Evolutionary conservation across 2,329 filamentous ascomycete genomes (phyloP).

Genomic region (Phialemoniopsis sp.): DNA sequence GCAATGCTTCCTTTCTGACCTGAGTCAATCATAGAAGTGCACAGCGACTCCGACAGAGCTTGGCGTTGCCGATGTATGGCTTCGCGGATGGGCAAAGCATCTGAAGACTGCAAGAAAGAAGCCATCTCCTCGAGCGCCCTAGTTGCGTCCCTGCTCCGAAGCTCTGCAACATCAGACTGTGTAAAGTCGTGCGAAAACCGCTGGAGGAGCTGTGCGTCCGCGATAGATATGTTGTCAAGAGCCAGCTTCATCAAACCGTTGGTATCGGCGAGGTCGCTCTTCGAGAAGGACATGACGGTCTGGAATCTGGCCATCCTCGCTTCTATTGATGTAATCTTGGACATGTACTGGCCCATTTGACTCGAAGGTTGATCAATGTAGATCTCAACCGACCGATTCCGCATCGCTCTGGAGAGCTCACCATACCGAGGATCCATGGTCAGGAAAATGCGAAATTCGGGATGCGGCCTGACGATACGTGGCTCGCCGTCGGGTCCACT

Average conservation of each 20-base stretch:
- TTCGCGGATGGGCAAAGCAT: constrained; percentile 22
- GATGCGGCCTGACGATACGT: constrained; percentile 74
- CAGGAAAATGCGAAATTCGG: constrained; percentile 86
- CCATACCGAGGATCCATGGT: constrained; percentile 91
- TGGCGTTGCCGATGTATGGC: constrained; percentile 25
- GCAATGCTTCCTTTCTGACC: not conserved
- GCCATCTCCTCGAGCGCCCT: constrained; percentile 9
- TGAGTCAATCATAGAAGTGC: not conserved
- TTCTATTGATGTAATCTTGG: constrained; percentile 42
- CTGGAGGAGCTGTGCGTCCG: constrained; percentile 35
- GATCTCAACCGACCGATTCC: constrained; percentile 90
- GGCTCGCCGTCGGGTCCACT: constrained; percentile 78
- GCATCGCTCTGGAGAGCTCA: constrained; percentile 92
- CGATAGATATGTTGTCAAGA: constrained; percentile 42
- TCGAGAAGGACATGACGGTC: constrained; percentile 24
- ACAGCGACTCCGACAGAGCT: constrained; percentile 10
- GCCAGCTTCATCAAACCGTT: constrained; percentile 30
- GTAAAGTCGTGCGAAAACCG: constrained; percentile 12
- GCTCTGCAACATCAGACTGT: not conserved
- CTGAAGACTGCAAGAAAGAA: constrained; percentile 20
- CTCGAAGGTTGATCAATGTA: constrained; percentile 55
- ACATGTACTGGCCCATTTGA: constrained; percentile 22
- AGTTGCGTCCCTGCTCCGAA: not conserved
- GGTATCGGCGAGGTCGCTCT: constrained; percentile 16
- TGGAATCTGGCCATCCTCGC: constrained; percentile 44